Evolutionary conservation across 2,329 filamentous ascomycete species (phyloP), one percentile per base, ranked within the genome.

Genomic region (Epichloe elymi): DNA sequence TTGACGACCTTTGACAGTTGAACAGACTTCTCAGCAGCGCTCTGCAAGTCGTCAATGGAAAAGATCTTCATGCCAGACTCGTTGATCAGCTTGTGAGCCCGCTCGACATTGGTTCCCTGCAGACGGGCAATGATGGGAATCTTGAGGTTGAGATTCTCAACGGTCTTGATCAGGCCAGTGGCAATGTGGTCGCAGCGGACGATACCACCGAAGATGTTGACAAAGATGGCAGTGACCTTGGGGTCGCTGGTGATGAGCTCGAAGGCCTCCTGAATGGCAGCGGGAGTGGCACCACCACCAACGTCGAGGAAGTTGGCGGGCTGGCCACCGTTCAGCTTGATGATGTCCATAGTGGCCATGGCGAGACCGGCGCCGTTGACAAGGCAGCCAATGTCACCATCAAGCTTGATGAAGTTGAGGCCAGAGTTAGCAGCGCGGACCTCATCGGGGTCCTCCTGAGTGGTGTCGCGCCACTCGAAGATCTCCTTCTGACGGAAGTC

Each of bases 331-430:
- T 97, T 98, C 57, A 98, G 82, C 83, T 98, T 97, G 81, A 98
- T 98, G 71, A 98, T 97, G 72, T 98, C 93, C 93, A 98, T 98
- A 69, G 93, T 98, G 57, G 93, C 93, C 93, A 98, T 98, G 73
- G 93, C 93, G 60, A 98, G 86, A 75, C 93, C 93, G 64, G 93
- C 93, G 69, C 93, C 93, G 76, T 98, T 98, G 76, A 98, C 93
- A 61, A 97, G 79, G 78, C 93, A 98, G 72, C 93, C 93, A 68
- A 98, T 98, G 69, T 98, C 93, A 68, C 93, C 93, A 67, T 97
- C 93, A 55, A 98, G 85, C 82, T 98, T 98, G 80, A 98, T 98
- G 77, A 98, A 98, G 83, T 98, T 98, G 60, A 98, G 82, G 64
- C 88, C 88, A 60, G 83, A 90, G 79, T 95, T 77, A 64, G 90